Evolutionary conservation across 176 grass and related monocot genomes (phyloP).

Genomic region (Rhynchospora breviuscula): DNA sequence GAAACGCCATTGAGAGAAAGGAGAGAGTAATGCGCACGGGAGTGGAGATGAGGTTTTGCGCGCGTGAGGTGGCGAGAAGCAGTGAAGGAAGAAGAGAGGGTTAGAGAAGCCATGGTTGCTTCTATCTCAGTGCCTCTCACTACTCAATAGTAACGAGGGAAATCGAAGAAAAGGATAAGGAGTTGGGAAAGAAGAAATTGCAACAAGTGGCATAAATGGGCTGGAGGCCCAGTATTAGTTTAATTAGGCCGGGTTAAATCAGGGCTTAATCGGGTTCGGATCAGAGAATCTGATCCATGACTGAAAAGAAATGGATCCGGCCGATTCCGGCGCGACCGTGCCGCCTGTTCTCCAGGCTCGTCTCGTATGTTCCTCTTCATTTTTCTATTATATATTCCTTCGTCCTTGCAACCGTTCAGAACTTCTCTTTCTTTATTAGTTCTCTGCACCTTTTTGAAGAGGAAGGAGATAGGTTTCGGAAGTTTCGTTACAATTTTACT

Average conservation of each 20-base stretch:
- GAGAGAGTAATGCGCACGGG: background rate
- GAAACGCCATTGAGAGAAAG: background rate
- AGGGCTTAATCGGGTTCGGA: background rate
- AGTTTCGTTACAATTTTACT: background rate
- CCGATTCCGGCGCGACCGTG: background rate
- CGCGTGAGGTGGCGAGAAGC: conserved; percentile 4
- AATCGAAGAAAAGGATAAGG: background rate
- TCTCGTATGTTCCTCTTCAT: background rate
- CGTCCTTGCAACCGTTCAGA: too few relatives aligned
- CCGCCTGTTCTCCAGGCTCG: background rate
- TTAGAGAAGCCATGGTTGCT: conserved; percentile 23
- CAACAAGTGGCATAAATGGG: background rate
- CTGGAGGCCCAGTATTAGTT: background rate
- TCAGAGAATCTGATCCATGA: background rate
- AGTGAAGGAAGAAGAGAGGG: conserved; percentile 30
- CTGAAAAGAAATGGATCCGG: background rate
- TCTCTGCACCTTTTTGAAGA: background rate
- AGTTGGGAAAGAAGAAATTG: background rate
- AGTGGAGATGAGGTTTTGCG: background rate
- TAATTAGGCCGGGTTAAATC: background rate
- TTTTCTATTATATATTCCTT: background rate
- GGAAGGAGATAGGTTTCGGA: background rate
- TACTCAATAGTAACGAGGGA: background rate
- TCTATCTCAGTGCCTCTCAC: background rate
- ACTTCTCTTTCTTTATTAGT: too few relatives aligned